Evolutionary conservation across 495 filamentous ascomycete species (phyloP), one percentile per base, ranked within the genome.

Genomic region (Acidiella bohemica): DNA sequence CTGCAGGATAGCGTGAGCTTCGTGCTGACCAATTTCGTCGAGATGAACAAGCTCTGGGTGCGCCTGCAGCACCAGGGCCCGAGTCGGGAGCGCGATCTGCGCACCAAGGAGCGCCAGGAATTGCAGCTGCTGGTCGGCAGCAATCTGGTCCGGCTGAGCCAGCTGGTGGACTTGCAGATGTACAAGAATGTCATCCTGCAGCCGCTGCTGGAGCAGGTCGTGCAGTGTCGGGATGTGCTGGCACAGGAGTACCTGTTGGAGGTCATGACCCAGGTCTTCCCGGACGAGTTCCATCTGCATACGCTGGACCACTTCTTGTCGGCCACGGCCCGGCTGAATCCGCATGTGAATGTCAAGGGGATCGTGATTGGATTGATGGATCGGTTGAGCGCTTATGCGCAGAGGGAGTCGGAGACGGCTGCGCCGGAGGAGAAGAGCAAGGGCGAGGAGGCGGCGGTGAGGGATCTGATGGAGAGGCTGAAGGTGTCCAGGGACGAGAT

Each of bases 11-110:
- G 85, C 12, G 92, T 97, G 54, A 95, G 81, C 59, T 97, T 97
- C 53, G 77, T 94, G 19, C 64, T 97, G 53, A 97, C 90, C 37
- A 97, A 97, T 53, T 97, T 97, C 55, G 93, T 97, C 52, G 90
- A 97, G 61, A 97, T 97, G 90, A 97, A 97, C 58, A 97, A 97
- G 69, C 73, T 97, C 24, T 97, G 90, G 90, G 90, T 97, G 41
- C 78, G 90, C 40, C 64, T 94, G 42, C 90, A 97, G 60, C 90
- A 97, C 59, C 90, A 97, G 59, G 90, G 90, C 18, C 90, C 93
- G 53, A 96, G 92, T 24, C 73, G 88, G 46, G 92, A 97, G 57
- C 72, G 88, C 32, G 90, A 97, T 33, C 76, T 81, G 63, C 70
- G 90, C 51, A 93, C 86, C 40, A 87, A 88, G 58, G 90, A 97